Evolutionary conservation across 2,329 filamentous ascomycete species (phyloP).

Genomic region (Plenodomus lindquistii): DNA sequence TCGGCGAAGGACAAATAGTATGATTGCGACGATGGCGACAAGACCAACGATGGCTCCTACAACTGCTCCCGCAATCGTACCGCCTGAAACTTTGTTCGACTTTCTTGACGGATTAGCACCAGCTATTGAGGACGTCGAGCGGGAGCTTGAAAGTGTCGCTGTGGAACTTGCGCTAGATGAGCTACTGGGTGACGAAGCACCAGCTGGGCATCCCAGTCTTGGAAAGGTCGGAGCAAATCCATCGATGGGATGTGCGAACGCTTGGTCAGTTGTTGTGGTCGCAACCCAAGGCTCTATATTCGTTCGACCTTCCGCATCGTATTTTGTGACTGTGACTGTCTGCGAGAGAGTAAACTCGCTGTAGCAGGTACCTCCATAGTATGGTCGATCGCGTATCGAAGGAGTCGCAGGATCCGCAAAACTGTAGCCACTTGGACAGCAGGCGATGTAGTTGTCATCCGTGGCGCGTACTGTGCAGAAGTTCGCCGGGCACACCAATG

Average conservation of each 20-base stretch:
- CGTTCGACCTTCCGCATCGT: constrained; percentile 18
- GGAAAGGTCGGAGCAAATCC: constrained; percentile 22
- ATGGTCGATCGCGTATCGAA: constrained; percentile 21
- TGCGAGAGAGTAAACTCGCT: constrained; percentile 20
- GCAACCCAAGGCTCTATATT: constrained; percentile 11
- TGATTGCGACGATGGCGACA: constrained; percentile 16
- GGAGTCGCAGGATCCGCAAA: constrained; percentile 19
- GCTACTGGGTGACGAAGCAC: constrained; percentile 1
- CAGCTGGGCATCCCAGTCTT: constrained; percentile 14
- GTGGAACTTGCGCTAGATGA: not conserved
- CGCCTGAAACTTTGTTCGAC: constrained; percentile 7
- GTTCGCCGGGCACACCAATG: constrained; percentile 29
- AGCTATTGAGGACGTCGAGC: not conserved
- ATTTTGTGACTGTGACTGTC: constrained; percentile 21
- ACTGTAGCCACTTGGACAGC: constrained; percentile 31
- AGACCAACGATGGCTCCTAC: constrained; percentile 19
- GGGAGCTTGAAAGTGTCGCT: not conserved
- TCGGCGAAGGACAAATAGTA: constrained; percentile 16
- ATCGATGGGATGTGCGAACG: constrained; percentile 34
- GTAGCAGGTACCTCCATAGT: constrained; percentile 33
- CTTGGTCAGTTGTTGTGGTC: constrained; percentile 14
- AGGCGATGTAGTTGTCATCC: constrained; percentile 29
- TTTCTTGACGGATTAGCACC: not conserved
- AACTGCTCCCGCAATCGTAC: constrained; percentile 25
- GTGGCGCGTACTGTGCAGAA: constrained; percentile 23